A percentile compares a stretch with the other conserved stretches of the same genome.
Conservation (phyloP, 495 filamentous ascomycete species). For the Cercophora scortea region DNA sequence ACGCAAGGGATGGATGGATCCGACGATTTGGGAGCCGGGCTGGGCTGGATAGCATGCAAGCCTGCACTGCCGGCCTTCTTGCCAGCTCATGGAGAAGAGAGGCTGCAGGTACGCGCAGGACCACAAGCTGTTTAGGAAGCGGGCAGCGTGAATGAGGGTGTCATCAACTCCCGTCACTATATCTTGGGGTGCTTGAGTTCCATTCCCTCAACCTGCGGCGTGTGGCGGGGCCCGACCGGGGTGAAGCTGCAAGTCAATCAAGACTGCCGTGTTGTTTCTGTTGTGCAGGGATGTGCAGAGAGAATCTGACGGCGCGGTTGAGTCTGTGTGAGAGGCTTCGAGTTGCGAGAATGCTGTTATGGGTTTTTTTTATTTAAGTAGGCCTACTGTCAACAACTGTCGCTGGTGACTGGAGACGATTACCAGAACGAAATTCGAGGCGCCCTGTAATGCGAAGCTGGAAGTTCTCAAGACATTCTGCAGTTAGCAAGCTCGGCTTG, state of each 20-base stretch:
- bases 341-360: background rate
- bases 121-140: background rate
- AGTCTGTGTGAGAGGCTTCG: background rate
- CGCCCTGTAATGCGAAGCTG: background rate
- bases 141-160: background rate
- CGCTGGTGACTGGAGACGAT: background rate
- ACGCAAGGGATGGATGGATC: no score
- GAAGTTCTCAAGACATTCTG: background rate
- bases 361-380: no score
- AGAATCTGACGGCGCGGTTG: background rate
- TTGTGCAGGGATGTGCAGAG: background rate
- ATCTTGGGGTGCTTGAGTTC: background rate
- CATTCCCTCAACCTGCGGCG: background rate
- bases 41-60: background rate
- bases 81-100: constrained; percentile 1
- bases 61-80: constrained; percentile 9
- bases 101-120: constrained; percentile 12
- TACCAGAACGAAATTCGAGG: no score
- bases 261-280: no score
- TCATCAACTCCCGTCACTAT: background rate
- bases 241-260: no score
- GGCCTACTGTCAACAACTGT: background rate
- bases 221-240: no score
- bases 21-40: constrained; percentile 8
- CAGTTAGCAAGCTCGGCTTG: background rate